A percentile compares a stretch with the other conserved stretches of the same genome.
Evolutionary conservation across 1,284 basidiomycete genomes (phyloP).

Genomic region (Naganishia cerealis): DNA sequence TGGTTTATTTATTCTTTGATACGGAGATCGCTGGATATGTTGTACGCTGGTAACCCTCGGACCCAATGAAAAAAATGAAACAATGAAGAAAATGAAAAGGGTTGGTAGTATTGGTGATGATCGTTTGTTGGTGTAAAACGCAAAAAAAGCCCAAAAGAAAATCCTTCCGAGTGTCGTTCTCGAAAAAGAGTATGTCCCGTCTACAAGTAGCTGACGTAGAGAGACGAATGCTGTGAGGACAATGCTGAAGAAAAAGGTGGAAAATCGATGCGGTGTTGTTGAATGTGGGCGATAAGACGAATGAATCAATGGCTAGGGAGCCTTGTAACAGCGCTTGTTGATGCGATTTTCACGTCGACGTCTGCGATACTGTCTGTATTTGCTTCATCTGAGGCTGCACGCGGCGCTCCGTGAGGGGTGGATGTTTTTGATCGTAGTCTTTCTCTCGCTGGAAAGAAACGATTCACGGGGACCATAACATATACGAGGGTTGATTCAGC

Average conservation of each 20-base stretch:
- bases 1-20: background rate
- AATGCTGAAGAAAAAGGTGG: background rate
- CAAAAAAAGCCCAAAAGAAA: background rate
- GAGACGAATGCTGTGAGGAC: background rate
- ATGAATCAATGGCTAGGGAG: background rate
- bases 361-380: constrained; percentile 2
- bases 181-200: constrained; percentile 2
- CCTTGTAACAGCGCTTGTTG: background rate
- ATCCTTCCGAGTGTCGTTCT: background rate
- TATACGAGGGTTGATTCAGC: background rate
- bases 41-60: background rate
- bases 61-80: background rate
- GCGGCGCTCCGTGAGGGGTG: constrained; percentile 34
- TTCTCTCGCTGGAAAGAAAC: constrained; percentile 30
- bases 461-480: background rate
- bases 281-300: background rate
- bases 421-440: constrained; percentile 37
- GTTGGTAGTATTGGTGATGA: background rate
- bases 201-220: constrained; percentile 8
- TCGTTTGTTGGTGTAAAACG: background rate
- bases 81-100: background rate
- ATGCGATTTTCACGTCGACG: background rate
- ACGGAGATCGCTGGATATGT: background rate
- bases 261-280: background rate
- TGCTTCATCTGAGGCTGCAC: constrained; percentile 18